Evolutionary conservation across 768 basidiomycete species (phyloP), one percentile per base, ranked within the genome.

Genomic region (Daedaleopsis sinensis): DNA sequence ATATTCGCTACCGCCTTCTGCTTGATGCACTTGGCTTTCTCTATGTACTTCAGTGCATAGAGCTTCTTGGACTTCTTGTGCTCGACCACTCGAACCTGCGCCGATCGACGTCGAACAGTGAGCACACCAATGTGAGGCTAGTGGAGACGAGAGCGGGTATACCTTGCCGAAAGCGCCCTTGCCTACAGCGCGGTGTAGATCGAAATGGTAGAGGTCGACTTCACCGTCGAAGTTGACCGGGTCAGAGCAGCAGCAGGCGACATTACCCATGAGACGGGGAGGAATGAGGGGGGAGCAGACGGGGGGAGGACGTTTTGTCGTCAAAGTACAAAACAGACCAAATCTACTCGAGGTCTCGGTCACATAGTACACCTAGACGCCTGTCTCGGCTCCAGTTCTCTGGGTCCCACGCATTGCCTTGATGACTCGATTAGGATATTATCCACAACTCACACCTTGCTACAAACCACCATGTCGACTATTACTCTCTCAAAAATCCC

Each of bases 131-230:
- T 10, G 59, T 44, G 63, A 23, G 57, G 38, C 42, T 1, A 23
- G 39, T 23, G 52, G 47, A 35, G 36, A 39, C 50, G 39, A 73
- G 8, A 54, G n/a, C 18, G 13, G n/a, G 49, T 82, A 38, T 55
- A 95, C 96, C 88, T 98, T 98, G 74, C 96, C 96, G 79, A 98
- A 99, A 24, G 96, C 94, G 48, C 97, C 96, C 75, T 94, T 97
- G 46, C 97, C 97, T 15, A 98, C 93, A 21, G 92, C 93, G 51
- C 95, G 86, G 72, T 97, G 89, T 50, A 99, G 89, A 72, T 96
- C 93, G 71, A 98, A 99, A 78, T 98, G 96, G 77, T 90, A 98
- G 52, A 99, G 88, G 72, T 87, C 93, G 74, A 88, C 83, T 57
- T 86, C 84, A 46, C 77, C 80, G 43, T 83, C 80, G 66, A 83